Evolutionary conservation across 805 yeast species (phyloP), one percentile per base, ranked within the genome.

Genomic region (Debaryomyces castellii): DNA sequence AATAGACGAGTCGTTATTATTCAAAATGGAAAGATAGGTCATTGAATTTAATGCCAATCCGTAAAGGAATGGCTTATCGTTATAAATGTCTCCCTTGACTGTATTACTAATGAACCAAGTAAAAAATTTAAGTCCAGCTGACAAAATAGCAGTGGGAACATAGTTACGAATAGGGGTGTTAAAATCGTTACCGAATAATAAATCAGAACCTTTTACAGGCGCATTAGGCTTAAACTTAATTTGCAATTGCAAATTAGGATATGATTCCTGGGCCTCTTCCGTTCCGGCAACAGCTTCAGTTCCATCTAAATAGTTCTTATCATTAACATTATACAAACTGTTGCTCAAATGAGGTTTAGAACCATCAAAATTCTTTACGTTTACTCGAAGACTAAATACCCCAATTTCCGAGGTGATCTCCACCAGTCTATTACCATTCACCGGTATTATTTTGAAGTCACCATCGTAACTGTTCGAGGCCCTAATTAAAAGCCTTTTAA

Each of bases 131-230:
- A 81, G 66, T 0, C 87, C 89, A 0, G 76, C 67, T 1, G 71
- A 51, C 36, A 73, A 53, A 22, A 72, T 49, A 1, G 79, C 60
- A 4, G 80, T 69, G 2, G 90, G 90, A 9, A 85, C 71, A 44
- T 71, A 70, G 40, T 82, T 82, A 25, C 74, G 65, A 25, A 85
- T 75, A 0, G 87, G 83, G n/a, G 67, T 58, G 8, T 74, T 78
- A 57, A 82, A 82, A 54, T 85, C 89, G 57, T 85, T 85, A 1
- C 90, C 90, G 64, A 81, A 84, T n/a, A 80, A 47, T 34, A 85
- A 62, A n/a, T 74, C 71, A 35, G 76, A 69, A 2, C 86, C 87
- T 16, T 53, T 55, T n/a, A 82, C 63, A 17, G 66, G 68, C 3
- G 48, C 45, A 9, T 55, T 64, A 36, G 84, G 85, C 9, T 55